Evolutionary conservation across 352 stramenopile genomes (phyloP), one percentile per base, ranked within the genome.

Genomic region (Phytophthora europaea): DNA sequence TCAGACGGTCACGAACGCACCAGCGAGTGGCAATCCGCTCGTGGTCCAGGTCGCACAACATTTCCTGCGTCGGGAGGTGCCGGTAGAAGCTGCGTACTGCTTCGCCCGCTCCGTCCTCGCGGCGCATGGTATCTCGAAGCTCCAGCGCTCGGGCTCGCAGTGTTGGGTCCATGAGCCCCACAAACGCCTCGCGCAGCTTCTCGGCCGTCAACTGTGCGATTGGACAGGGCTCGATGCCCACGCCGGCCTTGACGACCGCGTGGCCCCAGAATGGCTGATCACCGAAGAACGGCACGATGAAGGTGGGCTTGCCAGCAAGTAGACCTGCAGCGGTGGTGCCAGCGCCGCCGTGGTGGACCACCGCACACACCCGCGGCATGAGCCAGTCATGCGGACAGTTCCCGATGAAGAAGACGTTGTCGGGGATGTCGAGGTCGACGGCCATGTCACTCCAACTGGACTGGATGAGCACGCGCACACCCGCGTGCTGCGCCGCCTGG

Each of bases 201-300:
- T 95, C 87, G 3, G 73, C 73, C 0, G 85, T 97, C 38, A 99
- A 67, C 40, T 94, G 70, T 2, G 59, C 63, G 43, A 98, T 92
- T 7, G 92, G 88, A 55, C 92, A 94, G 3, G 94, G 91, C 47
- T 84, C 73, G 1, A 95, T 88, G 16, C 94, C 94, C 0, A 97
- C 92, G 10, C 90, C 84, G 10, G 88, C 82, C 1, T 77, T 84
- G 20, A 90, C 77, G 0, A 98, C 89, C 2, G 95, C 93, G n/a
- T 93, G 84, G 3, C 92, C 94, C 95, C 94, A 99, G 76, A 99
- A 98, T 33, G 83, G 89, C 70, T 99, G 95, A 73, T 99, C 95
- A 16, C 91, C 93, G 75, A 99, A 99, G 66, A 99, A 98, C 15
- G 95, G 95, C 71, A 94, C 95, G 31, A 99, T 90, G 68, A 98